A percentile compares a stretch with the other conserved stretches of the same genome.
phyloP scores from a whole-genome alignment of 2,329 filamentous ascomycete species.

The Arthrobotrys pseudoclavata region DNA sequence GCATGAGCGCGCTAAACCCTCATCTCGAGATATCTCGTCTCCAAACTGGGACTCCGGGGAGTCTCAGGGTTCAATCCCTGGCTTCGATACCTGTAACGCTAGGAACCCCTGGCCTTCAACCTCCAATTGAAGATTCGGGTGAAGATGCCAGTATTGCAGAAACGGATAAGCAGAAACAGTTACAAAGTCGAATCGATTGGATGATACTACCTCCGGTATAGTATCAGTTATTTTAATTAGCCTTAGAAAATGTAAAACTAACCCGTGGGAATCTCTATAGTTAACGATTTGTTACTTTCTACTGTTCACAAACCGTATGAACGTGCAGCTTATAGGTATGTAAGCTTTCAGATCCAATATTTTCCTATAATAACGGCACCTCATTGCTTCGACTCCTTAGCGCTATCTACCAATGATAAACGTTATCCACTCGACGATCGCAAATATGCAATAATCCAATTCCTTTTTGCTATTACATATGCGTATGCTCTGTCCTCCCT shows the following conservation, averaged over 20 bases:
- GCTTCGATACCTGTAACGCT: neutral
- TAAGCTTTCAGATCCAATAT: neutral
- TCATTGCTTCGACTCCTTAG: too few species aligned
- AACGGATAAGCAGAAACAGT: constrained; percentile 17
- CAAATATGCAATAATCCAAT: constrained; percentile 21
- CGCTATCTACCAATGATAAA: neutral
- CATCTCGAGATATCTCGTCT: constrained; percentile 3
- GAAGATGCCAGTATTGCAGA: constrained; percentile 18
- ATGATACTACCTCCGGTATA: constrained; percentile 29
- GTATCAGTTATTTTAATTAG: neutral
- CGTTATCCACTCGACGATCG: neutral
- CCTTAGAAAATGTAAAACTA: neutral
- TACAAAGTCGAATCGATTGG: constrained; percentile 32
- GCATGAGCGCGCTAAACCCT: constrained; percentile 17
- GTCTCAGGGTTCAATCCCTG: neutral
- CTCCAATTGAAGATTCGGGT: neutral
- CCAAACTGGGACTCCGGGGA: neutral
- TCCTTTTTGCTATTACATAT: constrained; percentile 26
- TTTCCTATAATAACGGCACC: too few species aligned
- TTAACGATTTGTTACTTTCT: constrained; percentile 34
- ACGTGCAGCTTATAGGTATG: constrained; percentile 31
- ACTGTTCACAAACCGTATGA: constrained; percentile 37
- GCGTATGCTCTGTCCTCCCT: constrained; percentile 5
- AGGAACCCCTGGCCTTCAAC: neutral
- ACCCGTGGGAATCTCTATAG: neutral